Evolutionary conservation across 2,329 filamentous ascomycete species (phyloP).

Genomic region (Xylaria sp.): DNA sequence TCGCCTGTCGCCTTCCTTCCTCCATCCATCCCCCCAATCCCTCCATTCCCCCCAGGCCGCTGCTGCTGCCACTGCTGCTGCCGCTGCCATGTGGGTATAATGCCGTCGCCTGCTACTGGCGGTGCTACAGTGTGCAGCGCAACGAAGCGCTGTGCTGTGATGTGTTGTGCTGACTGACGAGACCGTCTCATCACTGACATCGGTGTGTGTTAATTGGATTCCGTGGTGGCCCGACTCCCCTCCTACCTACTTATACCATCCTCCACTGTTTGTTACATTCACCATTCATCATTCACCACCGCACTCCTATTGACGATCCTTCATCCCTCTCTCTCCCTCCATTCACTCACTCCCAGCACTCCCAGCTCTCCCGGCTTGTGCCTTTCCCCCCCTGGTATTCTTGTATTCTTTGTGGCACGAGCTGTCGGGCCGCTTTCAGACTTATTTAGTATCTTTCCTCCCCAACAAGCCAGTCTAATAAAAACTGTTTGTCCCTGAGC

Average conservation of each 20-base stretch:
- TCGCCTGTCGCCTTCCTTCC: slow-evolving; percentile 8
- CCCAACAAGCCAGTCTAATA: no score
- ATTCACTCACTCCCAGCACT: no score
- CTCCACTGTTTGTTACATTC: background rate
- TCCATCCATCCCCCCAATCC: background rate
- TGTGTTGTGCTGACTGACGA: slow-evolving; percentile 5
- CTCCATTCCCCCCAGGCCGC: no score
- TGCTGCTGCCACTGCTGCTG: no score
- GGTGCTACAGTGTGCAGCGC: background rate
- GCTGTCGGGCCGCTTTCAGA: no score
- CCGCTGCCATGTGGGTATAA: no score
- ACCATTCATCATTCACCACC: no score
- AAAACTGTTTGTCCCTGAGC: no score
- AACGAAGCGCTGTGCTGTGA: background rate
- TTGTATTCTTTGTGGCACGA: no score
- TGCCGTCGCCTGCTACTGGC: no score
- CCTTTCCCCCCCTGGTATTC: background rate
- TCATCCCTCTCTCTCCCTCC: background rate
- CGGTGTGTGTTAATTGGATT: background rate
- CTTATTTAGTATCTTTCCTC: slow-evolving; percentile 23
- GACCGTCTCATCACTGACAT: slow-evolving; percentile 6
- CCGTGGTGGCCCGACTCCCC: background rate
- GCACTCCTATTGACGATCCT: background rate
- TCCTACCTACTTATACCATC: background rate
- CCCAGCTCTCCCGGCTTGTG: background rate